Evolutionary conservation across 768 basidiomycete species (phyloP).

Genomic region (Ramaria rubella): DNA sequence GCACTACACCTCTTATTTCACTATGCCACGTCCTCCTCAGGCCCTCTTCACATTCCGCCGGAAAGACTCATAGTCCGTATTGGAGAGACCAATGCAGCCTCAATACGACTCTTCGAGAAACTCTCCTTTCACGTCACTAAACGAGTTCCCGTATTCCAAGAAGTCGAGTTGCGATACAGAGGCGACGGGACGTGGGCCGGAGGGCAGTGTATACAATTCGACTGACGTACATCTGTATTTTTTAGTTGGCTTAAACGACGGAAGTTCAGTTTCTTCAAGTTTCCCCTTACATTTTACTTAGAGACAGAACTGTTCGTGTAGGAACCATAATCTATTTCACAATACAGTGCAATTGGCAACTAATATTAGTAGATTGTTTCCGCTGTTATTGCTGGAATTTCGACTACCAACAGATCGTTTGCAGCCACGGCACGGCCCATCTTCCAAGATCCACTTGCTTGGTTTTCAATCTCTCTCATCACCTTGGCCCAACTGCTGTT

Average conservation of each 20-base stretch:
- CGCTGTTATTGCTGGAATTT: slow-evolving; percentile 17
- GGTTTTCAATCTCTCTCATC: slow-evolving; percentile 53
- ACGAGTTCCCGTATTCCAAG: slow-evolving; percentile 65
- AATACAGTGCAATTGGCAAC: too few species aligned
- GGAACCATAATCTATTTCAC: too few species aligned
- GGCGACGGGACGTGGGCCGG: not conserved
- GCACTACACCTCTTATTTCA: slow-evolving; percentile 60
- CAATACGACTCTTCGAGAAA: slow-evolving; percentile 64
- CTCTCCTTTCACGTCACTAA: slow-evolving; percentile 72
- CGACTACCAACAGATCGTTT: slow-evolving; percentile 17
- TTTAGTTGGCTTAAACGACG: too few species aligned
- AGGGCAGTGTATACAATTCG: slow-evolving; percentile 2
- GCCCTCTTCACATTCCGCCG: slow-evolving; percentile 36
- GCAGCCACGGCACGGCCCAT: slow-evolving; percentile 33
- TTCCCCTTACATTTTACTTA: too few species aligned
- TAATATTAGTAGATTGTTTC: too few species aligned
- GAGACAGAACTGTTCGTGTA: too few species aligned
- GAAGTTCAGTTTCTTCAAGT: too few species aligned
- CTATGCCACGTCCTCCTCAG: slow-evolving; percentile 47
- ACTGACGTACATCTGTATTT: too few species aligned
- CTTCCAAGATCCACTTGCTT: slow-evolving; percentile 57
- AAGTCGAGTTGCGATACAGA: slow-evolving; percentile 70
- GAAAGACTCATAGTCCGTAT: slow-evolving; percentile 62
- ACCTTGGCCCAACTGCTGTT: slow-evolving; percentile 35
- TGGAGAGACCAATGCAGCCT: slow-evolving; percentile 58